Evolutionary conservation across 129 eudicot species (phyloP).

Genomic region (Helianthus annuus): HanXRQr2.0-SUNRISE NC_035442.2:166920745-166921244

Average conservation of each 20-base stretch:
- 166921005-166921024: constrained; percentile 7
- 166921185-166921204: constrained; percentile 72
- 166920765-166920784: too few species aligned
- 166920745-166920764: too few species aligned
- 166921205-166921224: constrained; percentile 64
- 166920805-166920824: too few species aligned
- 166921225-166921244: constrained; percentile 83
- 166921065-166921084: neutral
- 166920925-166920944: neutral
- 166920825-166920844: too few species aligned
- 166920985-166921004: constrained; percentile 1
- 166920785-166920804: too few species aligned
- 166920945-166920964: neutral
- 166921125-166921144: constrained; percentile 7
- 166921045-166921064: constrained; percentile 7
- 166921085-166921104: constrained; percentile 21
- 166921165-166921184: constrained; percentile 57
- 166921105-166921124: neutral
- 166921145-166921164: constrained; percentile 36
- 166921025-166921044: neutral
- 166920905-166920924: constrained; percentile 28
- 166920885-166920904: constrained; percentile 9
- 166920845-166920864: too few species aligned
- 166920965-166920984: constrained; percentile 7
- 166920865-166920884: neutral